These are phyloP conservation scores for Polyplosphaeria fusca DNA, from an alignment of 495 filamentous ascomycete genomes.

Conservation along the genomic window DNA sequence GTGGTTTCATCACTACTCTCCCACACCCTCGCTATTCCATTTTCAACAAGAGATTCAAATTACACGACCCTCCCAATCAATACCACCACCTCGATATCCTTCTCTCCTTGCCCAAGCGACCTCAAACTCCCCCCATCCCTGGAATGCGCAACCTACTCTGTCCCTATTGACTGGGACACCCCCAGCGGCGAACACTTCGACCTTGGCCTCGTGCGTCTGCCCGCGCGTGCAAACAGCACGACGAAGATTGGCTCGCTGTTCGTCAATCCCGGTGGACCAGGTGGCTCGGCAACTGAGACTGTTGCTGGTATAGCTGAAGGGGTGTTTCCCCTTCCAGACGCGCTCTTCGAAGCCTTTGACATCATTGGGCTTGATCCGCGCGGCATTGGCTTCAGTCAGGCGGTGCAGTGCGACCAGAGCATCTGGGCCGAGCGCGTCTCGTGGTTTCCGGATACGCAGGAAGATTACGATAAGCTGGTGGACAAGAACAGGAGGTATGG, in stretches of 20 bases:
- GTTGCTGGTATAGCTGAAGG: background rate
- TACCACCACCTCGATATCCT: no score
- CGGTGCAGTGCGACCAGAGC: background rate
- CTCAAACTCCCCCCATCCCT: background rate
- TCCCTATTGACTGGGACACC: constrained; percentile 9
- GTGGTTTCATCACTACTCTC: no score
- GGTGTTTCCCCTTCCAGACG: background rate
- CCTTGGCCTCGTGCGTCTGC: background rate
- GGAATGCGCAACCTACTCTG: background rate
- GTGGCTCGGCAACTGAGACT: background rate
- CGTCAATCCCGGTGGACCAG: constrained; percentile 17
- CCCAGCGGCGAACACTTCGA: constrained; percentile 1
- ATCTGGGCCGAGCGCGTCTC: constrained; percentile 19
- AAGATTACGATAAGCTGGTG: constrained; percentile 10
- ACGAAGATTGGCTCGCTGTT: constrained; percentile 3
- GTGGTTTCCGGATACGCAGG: background rate
- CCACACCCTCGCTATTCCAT: no score
- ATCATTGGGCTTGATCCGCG: constrained; percentile 19
- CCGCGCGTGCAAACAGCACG: background rate
- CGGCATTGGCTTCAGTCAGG: background rate
- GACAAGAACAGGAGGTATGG: constrained; percentile 5
- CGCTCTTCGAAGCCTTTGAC: constrained; percentile 2
- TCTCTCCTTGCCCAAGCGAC: background rate
- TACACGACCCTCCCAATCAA: no score
- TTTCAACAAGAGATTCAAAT: no score